Evolutionary conservation across 1,139 yeast genomes (phyloP).

Genomic region (Saccharomycopsis hybrid): DNA sequence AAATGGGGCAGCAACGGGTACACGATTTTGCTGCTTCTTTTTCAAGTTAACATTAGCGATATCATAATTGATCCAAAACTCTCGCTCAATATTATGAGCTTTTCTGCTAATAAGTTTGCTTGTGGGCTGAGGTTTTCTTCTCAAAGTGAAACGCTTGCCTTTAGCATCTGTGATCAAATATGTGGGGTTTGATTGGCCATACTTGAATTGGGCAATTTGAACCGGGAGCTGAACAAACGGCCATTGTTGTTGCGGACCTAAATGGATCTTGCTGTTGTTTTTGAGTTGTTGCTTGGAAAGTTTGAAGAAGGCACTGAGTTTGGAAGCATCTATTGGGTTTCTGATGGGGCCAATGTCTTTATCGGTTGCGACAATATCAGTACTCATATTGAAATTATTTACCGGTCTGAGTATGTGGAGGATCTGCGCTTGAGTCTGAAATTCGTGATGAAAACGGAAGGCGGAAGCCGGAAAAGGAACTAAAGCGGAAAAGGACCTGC

Average conservation of each 20-base stretch:
- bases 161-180: slow-evolving; percentile 42
- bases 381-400: not conserved
- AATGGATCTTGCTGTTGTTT: slow-evolving; percentile 5
- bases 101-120: slow-evolving; percentile 46
- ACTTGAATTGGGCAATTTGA: slow-evolving; percentile 46
- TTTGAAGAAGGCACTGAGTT: slow-evolving; percentile 30
- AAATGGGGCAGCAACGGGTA: slow-evolving; percentile 45
- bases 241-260: slow-evolving; percentile 22
- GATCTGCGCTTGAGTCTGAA: too few relatives aligned
- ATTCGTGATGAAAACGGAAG: too few relatives aligned
- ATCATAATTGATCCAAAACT: slow-evolving; percentile 35
- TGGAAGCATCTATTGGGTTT: slow-evolving; percentile 34
- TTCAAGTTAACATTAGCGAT: slow-evolving; percentile 16
- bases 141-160: slow-evolving; percentile 43
- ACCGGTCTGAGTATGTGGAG: too few relatives aligned
- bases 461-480: too few relatives aligned
- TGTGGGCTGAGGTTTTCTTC: slow-evolving; percentile 58
- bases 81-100: slow-evolving; percentile 65
- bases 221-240: slow-evolving; percentile 24
- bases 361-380: slow-evolving; percentile 29
- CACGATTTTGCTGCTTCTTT: slow-evolving; percentile 27
- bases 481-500: too few relatives aligned
- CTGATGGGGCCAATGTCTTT: slow-evolving; percentile 32
- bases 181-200: slow-evolving; percentile 67
- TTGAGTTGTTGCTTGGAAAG: slow-evolving; percentile 17